A percentile compares a stretch with the other conserved stretches of the same genome.
phyloP scores from a whole-genome alignment of 345 rosid genomes.

The Boechera stricta region DNA sequence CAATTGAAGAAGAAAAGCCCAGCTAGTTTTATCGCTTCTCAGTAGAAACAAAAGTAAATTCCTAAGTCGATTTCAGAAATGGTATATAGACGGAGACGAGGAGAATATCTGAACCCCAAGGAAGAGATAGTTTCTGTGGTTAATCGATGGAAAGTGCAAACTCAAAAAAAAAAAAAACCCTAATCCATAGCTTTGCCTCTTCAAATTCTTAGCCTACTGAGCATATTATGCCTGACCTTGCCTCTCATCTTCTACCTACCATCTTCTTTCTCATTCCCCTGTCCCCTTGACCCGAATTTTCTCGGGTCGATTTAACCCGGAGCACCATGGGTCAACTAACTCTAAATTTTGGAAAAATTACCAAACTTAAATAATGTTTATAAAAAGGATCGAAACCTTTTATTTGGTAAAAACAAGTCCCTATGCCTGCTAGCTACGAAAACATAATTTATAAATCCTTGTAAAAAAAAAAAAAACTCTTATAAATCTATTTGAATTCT shows the following conservation, averaged over 20 bases:
- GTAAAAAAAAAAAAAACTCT: no score
- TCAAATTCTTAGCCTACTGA: conserved; percentile 28
- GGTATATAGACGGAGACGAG: conserved; percentile 29
- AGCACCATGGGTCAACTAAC: neutral
- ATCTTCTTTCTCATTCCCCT: neutral
- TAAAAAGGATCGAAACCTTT: neutral
- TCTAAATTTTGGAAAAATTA: neutral
- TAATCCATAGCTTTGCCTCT: conserved; percentile 23
- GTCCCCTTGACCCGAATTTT: conserved; percentile 27
- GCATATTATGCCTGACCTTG: conserved; percentile 24
- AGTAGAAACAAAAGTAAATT: neutral
- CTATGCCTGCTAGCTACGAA: no score
- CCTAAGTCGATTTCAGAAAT: conserved; percentile 17
- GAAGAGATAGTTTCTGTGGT: conserved; percentile 27
- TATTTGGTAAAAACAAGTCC: neutral
- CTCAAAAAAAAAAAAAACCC: conserved; percentile 8
- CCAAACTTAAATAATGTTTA: neutral
- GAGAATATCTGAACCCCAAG: conserved; percentile 43
- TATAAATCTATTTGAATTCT: neutral
- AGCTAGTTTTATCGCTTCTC: neutral
- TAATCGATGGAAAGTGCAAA: conserved; percentile 12
- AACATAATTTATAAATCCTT: no score
- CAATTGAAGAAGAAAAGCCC: neutral
- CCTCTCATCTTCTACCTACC: conserved; percentile 33
- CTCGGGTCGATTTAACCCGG: conserved; percentile 32